Conservation (phyloP, 768 basidiomycete genomes). For the Amanita exitialis region DNA sequence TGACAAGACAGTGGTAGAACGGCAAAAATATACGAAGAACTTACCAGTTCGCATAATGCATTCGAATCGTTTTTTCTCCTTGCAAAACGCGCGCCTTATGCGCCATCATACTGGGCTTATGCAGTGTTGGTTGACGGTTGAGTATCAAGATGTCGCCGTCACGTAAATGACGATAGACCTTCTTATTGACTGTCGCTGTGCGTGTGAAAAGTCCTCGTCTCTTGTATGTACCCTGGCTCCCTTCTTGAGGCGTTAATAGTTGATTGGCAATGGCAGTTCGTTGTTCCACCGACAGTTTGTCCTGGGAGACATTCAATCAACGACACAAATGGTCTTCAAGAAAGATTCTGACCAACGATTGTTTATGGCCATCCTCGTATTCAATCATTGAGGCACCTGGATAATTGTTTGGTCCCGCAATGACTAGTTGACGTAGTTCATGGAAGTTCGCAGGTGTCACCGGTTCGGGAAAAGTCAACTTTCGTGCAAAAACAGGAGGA, state of each 20-base stretch:
- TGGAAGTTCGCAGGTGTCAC: conserved; percentile 89
- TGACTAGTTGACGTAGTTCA: conserved; percentile 81
- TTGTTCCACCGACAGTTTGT: conserved; percentile 79
- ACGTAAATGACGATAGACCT: conserved; percentile 89
- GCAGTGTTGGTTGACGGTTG: conserved; percentile 96
- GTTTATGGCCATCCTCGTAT: conserved; percentile 86
- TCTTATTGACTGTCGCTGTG: conserved; percentile 83
- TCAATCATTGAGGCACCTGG: conserved; percentile 95
- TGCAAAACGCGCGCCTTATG: conserved; percentile 86
- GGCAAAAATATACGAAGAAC: conserved; percentile 15
- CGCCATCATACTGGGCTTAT: conserved; percentile 99
- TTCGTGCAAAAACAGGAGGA: conserved; percentile 93
- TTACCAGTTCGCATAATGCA: conserved; percentile 99
- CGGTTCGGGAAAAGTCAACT: conserved; percentile 95
- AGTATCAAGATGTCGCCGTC: conserved; percentile 95
- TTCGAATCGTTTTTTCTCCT: conserved; percentile 97
- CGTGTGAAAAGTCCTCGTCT: conserved; percentile 61
- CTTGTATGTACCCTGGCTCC: conserved; percentile 36
- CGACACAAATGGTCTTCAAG: background rate
- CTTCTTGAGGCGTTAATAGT: conserved; percentile 84
- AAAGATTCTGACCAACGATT: conserved; percentile 54
- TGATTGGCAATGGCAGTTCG: conserved; percentile 94
- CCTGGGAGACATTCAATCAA: conserved; percentile 33
- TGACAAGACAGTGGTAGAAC: conserved; percentile 9
- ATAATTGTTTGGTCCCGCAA: conserved; percentile 79